Evolutionary conservation across 2,329 filamentous ascomycete genomes (phyloP), one percentile per base, ranked within the genome.

Genomic region (Neofusicoccum sp.): DNA sequence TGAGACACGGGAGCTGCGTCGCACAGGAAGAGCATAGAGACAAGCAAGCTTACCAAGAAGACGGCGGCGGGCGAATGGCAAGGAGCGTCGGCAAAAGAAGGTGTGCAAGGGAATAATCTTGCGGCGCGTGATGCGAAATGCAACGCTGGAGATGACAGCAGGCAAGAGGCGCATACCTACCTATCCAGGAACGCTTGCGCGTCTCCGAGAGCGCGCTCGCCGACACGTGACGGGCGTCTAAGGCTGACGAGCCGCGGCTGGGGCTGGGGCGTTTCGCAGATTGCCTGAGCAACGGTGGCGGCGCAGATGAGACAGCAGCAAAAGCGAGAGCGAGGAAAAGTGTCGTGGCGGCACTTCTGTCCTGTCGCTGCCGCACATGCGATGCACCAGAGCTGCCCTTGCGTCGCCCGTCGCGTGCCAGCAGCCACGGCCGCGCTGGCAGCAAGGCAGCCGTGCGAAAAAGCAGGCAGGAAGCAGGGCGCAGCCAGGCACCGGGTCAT

Each of bases 221-320:
- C 49, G 20, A 31, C 49, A 36, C 34, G 49, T 40, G 49, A 20
- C 6, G 34, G 20, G 34, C 20, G 20, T 20, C 16, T 38, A 38
- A 53, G 49, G 49, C 49, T 41, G 49, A 54, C 34, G 34, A 38
- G 49, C 49, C n/a, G 49, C 49, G 49, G 49, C 34, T 30, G 36
- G n/a, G 28, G 47, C 47, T 51, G 47, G 47, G n/a, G 26, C 31
- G 49, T 54, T 54, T 54, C 49, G 36, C 49, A 54, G 49, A 54
- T 54, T 54, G 34, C 49, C 40, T 53, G 34, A 28, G 24, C 49
- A 53, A 53, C 49, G 34, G 43, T 47, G 43, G 43, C 36, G 49
- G 30, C 24, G 26, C 20, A 54, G 49, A 54, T 54, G 47, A 41
- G 49, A 40, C 49, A 1, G 28, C 34, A 14, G 28, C 38, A 48